Base-by-base conservation (phyloP, 2,329 filamentous ascomycete genomes). In the Esteya vermicola region DNA sequence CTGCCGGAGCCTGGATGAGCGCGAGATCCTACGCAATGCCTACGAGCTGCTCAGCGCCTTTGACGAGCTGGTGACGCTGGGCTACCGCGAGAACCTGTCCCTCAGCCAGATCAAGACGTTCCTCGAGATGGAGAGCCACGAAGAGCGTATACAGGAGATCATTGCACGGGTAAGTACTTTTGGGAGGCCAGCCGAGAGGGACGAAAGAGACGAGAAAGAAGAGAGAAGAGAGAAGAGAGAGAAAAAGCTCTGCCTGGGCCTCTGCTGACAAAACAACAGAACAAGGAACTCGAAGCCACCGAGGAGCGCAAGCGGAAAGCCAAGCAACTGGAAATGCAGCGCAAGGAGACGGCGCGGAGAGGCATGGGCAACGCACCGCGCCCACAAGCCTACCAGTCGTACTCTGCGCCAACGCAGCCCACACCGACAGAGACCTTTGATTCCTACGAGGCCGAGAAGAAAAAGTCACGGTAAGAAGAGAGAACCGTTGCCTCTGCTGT, bases 31-130 rank as follows among this genome's bases (percentile, higher is more conserved):
- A 46, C 81, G 81, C 59, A 93, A 95, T 74, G 85, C 91, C 39
- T 98, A 93, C 57, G 93, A 98, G 58, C 71, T 98, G 31, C 77
- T 98, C 48, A 93, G 85, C 59, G 91, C 91, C 35, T 98, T 96
- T 54, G 91, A 98, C 55, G 91, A 98, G 66, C 73, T 98, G 43
- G 89, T 98, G 45, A 95, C 89, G 1, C 69, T 94, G 47, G 91
- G 91, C 12, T 96, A 98, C 64, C 68, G 91, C 54, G 91, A 98
- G 66, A 98, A 98, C 61, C 66, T 98, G 51, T 93, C 89, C 20
- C 75, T 98, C 53, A 85, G 79, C 62, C 93, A 98, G 64, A 98
- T 98, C 68, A 95, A 93, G 72, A 95, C 91, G 3, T 98, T 98
- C 70, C 63, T 98, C 51, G 93, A 96, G 57, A 98, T 98, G 91